Evolutionary conservation across 2,329 filamentous ascomycete genomes (phyloP).

Genomic region (Teratosphaeria viscida): DNA sequence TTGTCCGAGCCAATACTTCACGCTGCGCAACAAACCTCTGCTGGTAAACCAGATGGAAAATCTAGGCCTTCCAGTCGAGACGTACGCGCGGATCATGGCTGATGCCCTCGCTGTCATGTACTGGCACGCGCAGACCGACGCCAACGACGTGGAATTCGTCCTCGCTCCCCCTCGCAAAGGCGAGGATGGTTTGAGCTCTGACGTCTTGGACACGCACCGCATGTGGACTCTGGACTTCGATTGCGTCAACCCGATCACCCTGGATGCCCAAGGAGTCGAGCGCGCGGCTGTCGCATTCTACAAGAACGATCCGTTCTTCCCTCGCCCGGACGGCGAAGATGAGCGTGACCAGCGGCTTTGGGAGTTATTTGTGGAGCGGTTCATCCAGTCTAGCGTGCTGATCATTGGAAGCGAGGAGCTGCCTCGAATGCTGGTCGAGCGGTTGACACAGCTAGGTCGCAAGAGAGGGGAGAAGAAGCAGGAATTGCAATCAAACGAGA

Average conservation of each 20-base stretch:
- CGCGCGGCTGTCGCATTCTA: constrained; percentile 36
- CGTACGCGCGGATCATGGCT: constrained; percentile 39
- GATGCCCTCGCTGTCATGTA: constrained; percentile 42
- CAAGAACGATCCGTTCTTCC: constrained; percentile 44
- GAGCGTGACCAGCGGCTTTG: constrained; percentile 6
- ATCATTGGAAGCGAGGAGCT: constrained; percentile 4
- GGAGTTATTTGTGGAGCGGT: constrained; percentile 4
- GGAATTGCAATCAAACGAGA: not conserved
- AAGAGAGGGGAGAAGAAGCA: not conserved
- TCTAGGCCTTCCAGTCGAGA: constrained; percentile 24
- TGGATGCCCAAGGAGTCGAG: constrained; percentile 32
- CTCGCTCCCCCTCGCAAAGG: constrained; percentile 23
- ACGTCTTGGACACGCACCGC: constrained; percentile 4
- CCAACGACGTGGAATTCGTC: constrained; percentile 47
- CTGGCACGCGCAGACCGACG: constrained; percentile 40
- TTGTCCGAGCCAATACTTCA: constrained; percentile 24
- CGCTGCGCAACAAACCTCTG: constrained; percentile 41
- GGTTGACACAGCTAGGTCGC: constrained; percentile 4
- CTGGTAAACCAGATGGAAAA: constrained; percentile 42
- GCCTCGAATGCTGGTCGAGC: constrained; percentile 5
- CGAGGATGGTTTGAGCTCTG: not conserved
- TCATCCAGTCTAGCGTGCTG: constrained; percentile 2
- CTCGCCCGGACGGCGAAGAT: constrained; percentile 25
- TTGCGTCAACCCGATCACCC: constrained; percentile 43
- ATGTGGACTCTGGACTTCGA: constrained; percentile 46